These are phyloP conservation scores for Arabidopsis lyrata DNA, from an alignment of 441 rosid genomes.

Conservation along the genomic window DNA sequence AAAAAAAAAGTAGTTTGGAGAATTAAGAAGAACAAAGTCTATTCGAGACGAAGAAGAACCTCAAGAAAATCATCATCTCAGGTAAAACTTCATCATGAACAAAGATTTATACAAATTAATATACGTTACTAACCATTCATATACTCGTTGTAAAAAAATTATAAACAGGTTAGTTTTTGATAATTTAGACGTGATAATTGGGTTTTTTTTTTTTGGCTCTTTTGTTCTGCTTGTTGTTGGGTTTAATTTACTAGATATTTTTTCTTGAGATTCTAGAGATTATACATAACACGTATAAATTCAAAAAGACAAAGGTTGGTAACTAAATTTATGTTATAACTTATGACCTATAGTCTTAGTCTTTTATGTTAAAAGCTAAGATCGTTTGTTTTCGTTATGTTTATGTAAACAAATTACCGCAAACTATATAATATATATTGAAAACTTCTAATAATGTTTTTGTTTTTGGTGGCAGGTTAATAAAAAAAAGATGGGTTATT, in stretches of 20 bases:
- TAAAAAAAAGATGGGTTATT: constrained; percentile 61
- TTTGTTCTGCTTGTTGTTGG: too few species aligned
- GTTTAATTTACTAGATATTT: too few species aligned
- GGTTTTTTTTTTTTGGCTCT: too few species aligned
- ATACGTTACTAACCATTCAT: not conserved
- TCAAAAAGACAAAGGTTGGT: constrained; percentile 1
- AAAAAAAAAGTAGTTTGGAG: not conserved
- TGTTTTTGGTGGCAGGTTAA: constrained; percentile 11
- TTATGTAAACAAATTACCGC: constrained; percentile 4
- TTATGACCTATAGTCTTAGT: not conserved
- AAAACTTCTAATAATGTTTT: constrained; percentile 7
- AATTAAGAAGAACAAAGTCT: constrained; percentile 30
- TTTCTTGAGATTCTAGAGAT: too few species aligned
- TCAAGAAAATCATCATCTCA: constrained; percentile 24
- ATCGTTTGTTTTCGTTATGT: constrained; percentile 1
- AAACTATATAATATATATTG: not conserved
- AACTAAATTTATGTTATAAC: too few species aligned
- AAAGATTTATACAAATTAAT: not conserved
- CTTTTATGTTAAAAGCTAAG: not conserved
- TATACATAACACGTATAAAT: not conserved
- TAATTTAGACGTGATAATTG: too few species aligned
- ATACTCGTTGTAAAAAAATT: too few species aligned
- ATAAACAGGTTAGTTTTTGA: too few species aligned
- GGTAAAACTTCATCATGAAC: constrained; percentile 37
- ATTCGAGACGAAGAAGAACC: constrained; percentile 12